Conservation (phyloP, 495 filamentous ascomycete species). For the Entonaema liquescens region DNA sequence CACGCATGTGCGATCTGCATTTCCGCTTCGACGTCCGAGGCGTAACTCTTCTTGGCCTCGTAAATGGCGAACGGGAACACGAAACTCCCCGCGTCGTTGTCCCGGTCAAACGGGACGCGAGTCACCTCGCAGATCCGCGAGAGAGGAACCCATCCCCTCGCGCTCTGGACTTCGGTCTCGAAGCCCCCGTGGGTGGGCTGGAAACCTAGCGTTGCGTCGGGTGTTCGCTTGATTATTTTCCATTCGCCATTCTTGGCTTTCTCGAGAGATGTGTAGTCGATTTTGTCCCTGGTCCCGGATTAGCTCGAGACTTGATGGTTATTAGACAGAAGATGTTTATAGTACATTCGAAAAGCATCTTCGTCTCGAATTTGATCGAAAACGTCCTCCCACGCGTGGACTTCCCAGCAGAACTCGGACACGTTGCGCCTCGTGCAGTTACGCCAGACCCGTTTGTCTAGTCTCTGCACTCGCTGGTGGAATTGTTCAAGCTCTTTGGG, state of each 20-base stretch:
- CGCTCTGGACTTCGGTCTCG: background rate
- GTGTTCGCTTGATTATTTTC: background rate
- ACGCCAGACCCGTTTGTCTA: background rate
- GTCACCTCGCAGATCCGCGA: background rate
- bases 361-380: background rate
- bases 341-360: background rate
- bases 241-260: background rate
- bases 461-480: background rate
- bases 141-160: background rate
- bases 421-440: background rate
- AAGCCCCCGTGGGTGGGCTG: background rate
- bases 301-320: background rate
- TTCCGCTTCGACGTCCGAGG: background rate
- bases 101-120: background rate
- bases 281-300: background rate
- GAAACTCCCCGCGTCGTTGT: background rate
- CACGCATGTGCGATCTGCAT: background rate
- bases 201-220: background rate
- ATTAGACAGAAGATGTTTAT: background rate
- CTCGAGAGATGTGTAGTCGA: background rate
- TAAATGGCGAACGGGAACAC: background rate
- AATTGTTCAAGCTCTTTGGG: background rate
- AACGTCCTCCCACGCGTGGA: background rate
- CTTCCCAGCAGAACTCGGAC: conserved; percentile 5
- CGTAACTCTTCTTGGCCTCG: background rate